These are phyloP conservation scores for Lyophyllum atratum DNA, from an alignment of 768 basidiomycete genomes.

Conservation along the genomic window DNA sequence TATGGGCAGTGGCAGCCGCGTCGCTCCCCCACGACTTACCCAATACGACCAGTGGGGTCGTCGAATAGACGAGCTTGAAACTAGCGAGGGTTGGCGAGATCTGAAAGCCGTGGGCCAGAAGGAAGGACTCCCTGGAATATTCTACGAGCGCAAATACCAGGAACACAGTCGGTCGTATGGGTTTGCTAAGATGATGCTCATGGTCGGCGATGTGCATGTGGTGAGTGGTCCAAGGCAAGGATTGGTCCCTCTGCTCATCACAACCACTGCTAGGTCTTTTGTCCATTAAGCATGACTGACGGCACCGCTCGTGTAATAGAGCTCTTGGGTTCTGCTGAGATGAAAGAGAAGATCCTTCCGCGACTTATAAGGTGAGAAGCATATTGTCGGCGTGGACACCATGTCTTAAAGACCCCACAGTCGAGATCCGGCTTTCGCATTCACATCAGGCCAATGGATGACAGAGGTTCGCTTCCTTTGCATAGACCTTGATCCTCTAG, in stretches of 20 bases:
- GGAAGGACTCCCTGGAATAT: conserved; percentile 68
- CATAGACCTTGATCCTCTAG: conserved; percentile 32
- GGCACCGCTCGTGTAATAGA: conserved; percentile 76
- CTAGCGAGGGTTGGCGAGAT: conserved; percentile 72
- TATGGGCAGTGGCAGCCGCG: conserved; percentile 43
- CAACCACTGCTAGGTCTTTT: conserved; percentile 49
- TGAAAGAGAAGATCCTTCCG: conserved; percentile 60
- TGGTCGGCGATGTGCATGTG: conserved; percentile 65
- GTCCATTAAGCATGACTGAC: conserved; percentile 81
- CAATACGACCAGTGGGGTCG: conserved; percentile 83
- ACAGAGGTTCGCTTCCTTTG: conserved; percentile 53
- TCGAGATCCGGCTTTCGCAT: conserved; percentile 61
- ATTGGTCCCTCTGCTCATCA: background rate
- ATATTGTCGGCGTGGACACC: background rate
- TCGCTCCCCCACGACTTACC: conserved; percentile 51
- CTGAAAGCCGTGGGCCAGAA: conserved; percentile 62
- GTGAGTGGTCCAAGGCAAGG: conserved; percentile 31
- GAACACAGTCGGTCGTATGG: conserved; percentile 64
- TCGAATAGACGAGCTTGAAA: conserved; percentile 62
- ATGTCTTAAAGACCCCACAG: conserved; percentile 31
- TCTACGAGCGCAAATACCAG: conserved; percentile 63
- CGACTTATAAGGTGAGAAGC: conserved; percentile 57
- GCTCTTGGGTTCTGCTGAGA: conserved; percentile 56
- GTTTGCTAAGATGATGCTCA: conserved; percentile 65
- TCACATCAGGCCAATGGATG: conserved; percentile 85